Base-by-base conservation (phyloP, 768 basidiomycete species). In the Tremella fuciformis region DNA sequence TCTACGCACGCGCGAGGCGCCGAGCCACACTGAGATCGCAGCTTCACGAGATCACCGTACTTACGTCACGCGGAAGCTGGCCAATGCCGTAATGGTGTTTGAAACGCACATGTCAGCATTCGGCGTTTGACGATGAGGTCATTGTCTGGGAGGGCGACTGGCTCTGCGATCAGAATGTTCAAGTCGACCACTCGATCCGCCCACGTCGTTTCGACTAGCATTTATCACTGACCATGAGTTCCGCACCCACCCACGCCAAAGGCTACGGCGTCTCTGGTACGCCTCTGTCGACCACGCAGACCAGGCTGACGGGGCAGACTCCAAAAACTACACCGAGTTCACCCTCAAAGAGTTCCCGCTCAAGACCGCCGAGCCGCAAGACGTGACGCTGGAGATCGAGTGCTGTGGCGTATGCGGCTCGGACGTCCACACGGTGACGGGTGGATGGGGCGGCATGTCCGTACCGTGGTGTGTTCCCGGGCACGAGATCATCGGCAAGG, bases 401-500 rank as follows among this genome's bases (percentile, higher is more conserved):
- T 64, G 58, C 53, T 74, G 70, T 42, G 73, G 73, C 58, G 82
- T 83, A 16, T 84, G 84, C 58, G 83, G 81, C 39, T 81, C 81
- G 3, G 84, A 84, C 70, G 80, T 80, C 0, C 81, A 82, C 66
- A 81, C 81, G 19, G 67, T 80, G 48, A 79, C 79, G 13, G 77
- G 77, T 22, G 80, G 79, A n/a, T 84, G 80, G 80, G 79, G 74
- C 0, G 58, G 53, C 0, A 21, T 72, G 6, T 44, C 37, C 37
- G 50, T 55, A 13, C 62, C 62, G 21, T 71, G 56, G 55, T 42
- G 57, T 15, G 50, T 55, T 8, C 62, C 63, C 24, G 81, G 82
- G 15, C 83, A 85, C 65, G 84, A 84, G 71, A 83, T 86, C 54
- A 79, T 83, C 49, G 85, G 84, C 4, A 74, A 73, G 8, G 83